phyloP scores from a whole-genome alignment of 208 protist genomes.

The Trypanosoma lewisi region DNA sequence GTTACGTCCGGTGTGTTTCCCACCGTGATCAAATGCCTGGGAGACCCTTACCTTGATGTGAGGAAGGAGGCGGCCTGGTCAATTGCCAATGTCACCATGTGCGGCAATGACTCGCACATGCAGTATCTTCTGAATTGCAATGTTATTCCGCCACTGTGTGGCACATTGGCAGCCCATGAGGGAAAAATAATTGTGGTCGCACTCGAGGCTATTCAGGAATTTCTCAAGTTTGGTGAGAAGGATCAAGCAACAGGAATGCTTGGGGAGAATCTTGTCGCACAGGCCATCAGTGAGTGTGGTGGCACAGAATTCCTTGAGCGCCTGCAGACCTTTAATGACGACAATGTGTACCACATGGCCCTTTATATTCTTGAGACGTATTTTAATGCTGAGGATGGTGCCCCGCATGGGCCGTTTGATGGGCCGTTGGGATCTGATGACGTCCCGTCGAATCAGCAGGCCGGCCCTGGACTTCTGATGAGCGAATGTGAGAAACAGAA shows the following conservation, averaged over 20 bases:
- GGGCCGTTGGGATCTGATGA: not conserved
- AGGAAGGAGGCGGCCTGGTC: slow-evolving; percentile 98
- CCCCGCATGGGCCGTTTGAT: not conserved
- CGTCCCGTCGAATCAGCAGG: not conserved
- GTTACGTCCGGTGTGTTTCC: slow-evolving; percentile 91
- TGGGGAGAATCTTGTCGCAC: slow-evolving; percentile 60
- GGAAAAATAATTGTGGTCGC: slow-evolving; percentile 92
- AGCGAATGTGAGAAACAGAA: too few species aligned
- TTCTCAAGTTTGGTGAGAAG: slow-evolving; percentile 86
- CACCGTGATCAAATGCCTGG: slow-evolving; percentile 88
- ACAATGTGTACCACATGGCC: slow-evolving; percentile 95
- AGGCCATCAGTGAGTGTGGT: slow-evolving; percentile 89
- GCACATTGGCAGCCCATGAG: slow-evolving; percentile 90
- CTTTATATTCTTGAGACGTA: slow-evolving; percentile 91
- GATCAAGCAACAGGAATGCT: slow-evolving; percentile 32
- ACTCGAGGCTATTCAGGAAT: slow-evolving; percentile 96
- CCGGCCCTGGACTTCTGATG: not conserved
- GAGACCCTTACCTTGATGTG: slow-evolving; percentile 91
- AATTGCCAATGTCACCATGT: slow-evolving; percentile 95
- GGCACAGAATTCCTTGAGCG: slow-evolving; percentile 94
- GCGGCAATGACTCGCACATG: slow-evolving; percentile 91
- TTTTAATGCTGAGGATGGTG: slow-evolving; percentile 72
- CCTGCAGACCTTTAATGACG: slow-evolving; percentile 92
- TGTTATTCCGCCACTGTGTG: slow-evolving; percentile 90
- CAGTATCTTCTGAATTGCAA: slow-evolving; percentile 87